Evolutionary conservation across 2,329 filamentous ascomycete genomes (phyloP).

Genomic region (Delphinella strobiligena): DNA sequence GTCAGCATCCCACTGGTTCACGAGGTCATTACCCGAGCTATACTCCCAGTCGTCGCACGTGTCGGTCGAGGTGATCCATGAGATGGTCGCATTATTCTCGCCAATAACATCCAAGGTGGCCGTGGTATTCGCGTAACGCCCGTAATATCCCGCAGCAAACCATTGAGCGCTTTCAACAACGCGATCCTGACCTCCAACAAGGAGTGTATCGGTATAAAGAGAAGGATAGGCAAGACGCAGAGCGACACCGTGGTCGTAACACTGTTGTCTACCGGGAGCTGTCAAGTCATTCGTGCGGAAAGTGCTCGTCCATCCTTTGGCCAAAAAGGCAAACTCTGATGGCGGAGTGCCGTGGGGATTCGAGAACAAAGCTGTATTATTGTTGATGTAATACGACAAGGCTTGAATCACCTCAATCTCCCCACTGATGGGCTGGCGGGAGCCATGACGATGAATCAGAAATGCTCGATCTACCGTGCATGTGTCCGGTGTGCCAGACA

Average conservation of each 20-base stretch:
- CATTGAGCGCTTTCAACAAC: constrained; percentile 9
- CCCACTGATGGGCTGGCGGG: constrained; percentile 7
- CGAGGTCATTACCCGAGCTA: constrained; percentile 8
- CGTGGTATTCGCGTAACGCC: constrained; percentile 4
- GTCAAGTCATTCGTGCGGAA: constrained; percentile 8
- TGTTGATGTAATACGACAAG: constrained; percentile 9
- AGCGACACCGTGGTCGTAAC: constrained; percentile 8
- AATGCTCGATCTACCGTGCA: constrained; percentile 8
- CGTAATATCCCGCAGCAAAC: constrained; percentile 8
- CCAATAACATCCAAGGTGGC: constrained; percentile 6
- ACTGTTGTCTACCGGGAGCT: constrained; percentile 6
- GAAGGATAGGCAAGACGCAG: constrained; percentile 6
- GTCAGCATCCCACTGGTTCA: constrained; percentile 6
- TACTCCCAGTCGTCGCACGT: constrained; percentile 9
- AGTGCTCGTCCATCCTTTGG: constrained; percentile 8
- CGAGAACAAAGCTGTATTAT: constrained; percentile 9
- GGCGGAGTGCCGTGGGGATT: constrained; percentile 3
- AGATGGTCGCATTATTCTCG: constrained; percentile 7
- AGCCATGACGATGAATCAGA: constrained; percentile 9
- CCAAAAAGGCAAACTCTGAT: constrained; percentile 6
- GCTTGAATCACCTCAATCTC: constrained; percentile 7
- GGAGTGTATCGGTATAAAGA: constrained; percentile 7
- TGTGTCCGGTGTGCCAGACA: constrained; percentile 7
- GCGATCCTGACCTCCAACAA: constrained; percentile 9
- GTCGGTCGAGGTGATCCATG: constrained; percentile 8